Base-by-base conservation (phyloP, 495 filamentous ascomycete genomes). In the Opeltia flavorubescens region DNA sequence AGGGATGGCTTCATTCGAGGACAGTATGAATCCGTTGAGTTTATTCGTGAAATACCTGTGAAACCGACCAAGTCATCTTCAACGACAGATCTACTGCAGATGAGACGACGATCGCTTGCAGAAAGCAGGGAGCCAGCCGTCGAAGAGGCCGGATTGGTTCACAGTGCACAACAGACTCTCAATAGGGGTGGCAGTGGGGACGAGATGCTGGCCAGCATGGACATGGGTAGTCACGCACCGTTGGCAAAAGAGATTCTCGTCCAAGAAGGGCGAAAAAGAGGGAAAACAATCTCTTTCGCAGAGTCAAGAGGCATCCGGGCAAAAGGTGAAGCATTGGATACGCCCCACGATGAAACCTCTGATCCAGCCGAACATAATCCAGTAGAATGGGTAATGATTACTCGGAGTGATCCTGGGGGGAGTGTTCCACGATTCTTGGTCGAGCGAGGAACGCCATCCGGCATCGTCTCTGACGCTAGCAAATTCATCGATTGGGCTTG, bases 361-460 rank as follows among this genome's bases (percentile, higher is more conserved):
- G 71, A 72, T 25, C 70, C 75, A 7, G 59, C 71, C 24, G 75
- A 76, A 41, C 57, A 63, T 27, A 82, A 78, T 46, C 81, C 83
- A 0, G 77, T 95, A 12, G 89, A 95, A 61, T 96, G 89, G 89
- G 78, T 94, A 29, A 95, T 95, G 91, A 77, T 95, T 20, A 95
- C 89, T 1, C 70, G 89, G n/a, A 88, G 82, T 60, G 87, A 95
- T 53, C 89, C 89, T 0, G 89, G 91, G 20, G 91, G 89, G 27
- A 91, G 76, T 45, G 89, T 95, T 6, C 89, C 89, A 0, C 74
- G 85, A 24, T 96, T 91, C 66, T 84, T 96, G 81, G 84, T 96
- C 18, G 91, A 95, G 61, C 78, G 87, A 57, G 85, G 85, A 31
- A 96, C 89, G 1, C 89, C 89, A 0, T 75, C 71, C 9, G 82